Percentiles rank a stretch among this genome's conserved stretches.
Evolutionary conservation across 2,329 filamentous ascomycete species (phyloP).

Genomic region (Metarhizium robertsii): DNA sequence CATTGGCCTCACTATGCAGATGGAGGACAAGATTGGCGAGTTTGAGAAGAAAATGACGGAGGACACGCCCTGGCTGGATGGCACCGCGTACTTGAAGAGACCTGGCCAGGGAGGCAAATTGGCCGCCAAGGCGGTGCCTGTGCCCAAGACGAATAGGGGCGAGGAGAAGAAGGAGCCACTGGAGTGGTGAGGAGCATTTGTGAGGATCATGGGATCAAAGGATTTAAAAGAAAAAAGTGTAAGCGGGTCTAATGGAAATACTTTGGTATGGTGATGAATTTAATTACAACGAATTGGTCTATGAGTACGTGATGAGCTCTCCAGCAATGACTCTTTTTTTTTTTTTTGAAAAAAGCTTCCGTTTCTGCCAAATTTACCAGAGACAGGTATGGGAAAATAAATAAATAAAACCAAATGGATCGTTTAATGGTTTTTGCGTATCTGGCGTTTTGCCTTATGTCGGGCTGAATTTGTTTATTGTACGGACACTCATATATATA

Average conservation of each 20-base stretch:
- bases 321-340: background rate
- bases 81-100: conserved; percentile 63
- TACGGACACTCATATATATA: too few species aligned
- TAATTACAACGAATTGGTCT: background rate
- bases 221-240: background rate
- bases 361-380: background rate
- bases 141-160: conserved; percentile 83
- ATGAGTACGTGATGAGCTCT: background rate
- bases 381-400: background rate
- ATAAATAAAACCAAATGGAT: too few species aligned
- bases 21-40: conserved; percentile 76
- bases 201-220: background rate
- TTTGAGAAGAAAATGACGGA: conserved; percentile 72
- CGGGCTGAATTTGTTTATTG: too few species aligned
- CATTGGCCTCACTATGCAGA: conserved; percentile 88
- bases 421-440: too few species aligned
- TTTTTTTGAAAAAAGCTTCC: background rate
- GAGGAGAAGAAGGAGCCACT: conserved; percentile 77
- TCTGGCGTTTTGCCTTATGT: too few species aligned
- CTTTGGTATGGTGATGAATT: background rate
- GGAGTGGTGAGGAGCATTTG: conserved; percentile 58
- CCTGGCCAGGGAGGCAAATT: conserved; percentile 42
- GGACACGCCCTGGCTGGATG: conserved; percentile 87
- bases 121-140: conserved; percentile 52
- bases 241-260: background rate